Evolutionary conservation across 2,329 filamentous ascomycete genomes (phyloP).

Genomic region (Talaromyces sp.): DNA sequence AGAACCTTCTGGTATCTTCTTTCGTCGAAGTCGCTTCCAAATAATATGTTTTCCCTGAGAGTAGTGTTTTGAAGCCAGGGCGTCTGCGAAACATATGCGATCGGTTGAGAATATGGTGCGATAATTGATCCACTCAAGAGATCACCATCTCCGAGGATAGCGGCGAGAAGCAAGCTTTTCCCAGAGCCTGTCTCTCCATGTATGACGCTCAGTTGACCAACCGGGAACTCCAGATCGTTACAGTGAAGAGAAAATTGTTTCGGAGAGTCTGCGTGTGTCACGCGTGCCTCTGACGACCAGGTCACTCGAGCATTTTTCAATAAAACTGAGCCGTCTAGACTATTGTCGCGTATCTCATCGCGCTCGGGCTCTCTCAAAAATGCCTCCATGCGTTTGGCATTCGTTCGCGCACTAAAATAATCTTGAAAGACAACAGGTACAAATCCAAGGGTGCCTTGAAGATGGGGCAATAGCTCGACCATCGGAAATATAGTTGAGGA

Average conservation of each 20-base stretch:
- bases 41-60: slow-evolving; percentile 74
- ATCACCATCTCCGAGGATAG: slow-evolving; percentile 31
- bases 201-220: slow-evolving; percentile 70
- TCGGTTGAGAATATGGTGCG: slow-evolving; percentile 18
- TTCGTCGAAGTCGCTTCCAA: slow-evolving; percentile 68
- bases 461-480: background rate
- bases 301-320: slow-evolving; percentile 1
- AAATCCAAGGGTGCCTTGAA: background rate
- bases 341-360: background rate
- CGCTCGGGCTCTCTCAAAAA: background rate
- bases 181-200: slow-evolving; percentile 76
- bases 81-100: slow-evolving; percentile 74
- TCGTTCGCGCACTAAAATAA: background rate
- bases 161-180: slow-evolving; percentile 72
- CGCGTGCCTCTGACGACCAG: background rate
- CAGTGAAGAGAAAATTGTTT: slow-evolving; percentile 34
- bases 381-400: background rate
- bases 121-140: background rate
- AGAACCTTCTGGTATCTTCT: slow-evolving; percentile 69
- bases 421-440: background rate
- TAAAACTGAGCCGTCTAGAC: background rate
- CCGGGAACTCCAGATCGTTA: slow-evolving; percentile 67
- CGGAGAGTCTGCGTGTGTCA: background rate
- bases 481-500: background rate
- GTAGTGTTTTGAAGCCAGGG: slow-evolving; percentile 81